A percentile compares a stretch with the other conserved stretches of the same genome.
These are phyloP conservation scores for Puccinia polysora DNA, from an alignment of 1,284 basidiomycete species.

Conservation along the genomic window DNA sequence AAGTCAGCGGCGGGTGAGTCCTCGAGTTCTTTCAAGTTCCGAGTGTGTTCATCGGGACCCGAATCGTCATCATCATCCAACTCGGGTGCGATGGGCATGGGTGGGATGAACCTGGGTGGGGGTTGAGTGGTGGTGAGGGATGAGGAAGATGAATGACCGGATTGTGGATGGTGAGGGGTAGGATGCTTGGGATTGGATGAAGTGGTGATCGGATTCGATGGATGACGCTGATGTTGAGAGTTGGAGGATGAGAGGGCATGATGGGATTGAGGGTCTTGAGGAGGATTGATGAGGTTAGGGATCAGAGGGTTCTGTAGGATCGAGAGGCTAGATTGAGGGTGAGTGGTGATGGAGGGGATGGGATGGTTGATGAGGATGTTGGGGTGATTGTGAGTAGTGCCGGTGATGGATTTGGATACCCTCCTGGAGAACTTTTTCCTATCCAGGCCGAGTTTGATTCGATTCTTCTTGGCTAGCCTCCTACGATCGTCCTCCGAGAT, in stretches of 20 bases:
- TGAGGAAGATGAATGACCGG: background rate
- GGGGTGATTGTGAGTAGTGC: no score
- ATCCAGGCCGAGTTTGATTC: conserved; percentile 51
- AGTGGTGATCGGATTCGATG: background rate
- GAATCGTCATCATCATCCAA: conserved; percentile 26
- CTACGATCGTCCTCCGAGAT: conserved; percentile 69
- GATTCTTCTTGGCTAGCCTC: conserved; percentile 56
- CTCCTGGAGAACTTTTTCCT: conserved; percentile 57
- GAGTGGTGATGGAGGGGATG: conserved; percentile 11
- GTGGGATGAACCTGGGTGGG: conserved; percentile 18
- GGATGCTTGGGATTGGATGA: background rate
- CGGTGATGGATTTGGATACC: no score
- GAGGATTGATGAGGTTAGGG: background rate
- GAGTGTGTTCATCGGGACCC: conserved; percentile 39
- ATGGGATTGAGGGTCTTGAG: background rate
- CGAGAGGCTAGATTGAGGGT: background rate
- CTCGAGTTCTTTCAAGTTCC: conserved; percentile 43
- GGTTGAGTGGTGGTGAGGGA: background rate
- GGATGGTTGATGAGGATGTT: conserved; percentile 56
- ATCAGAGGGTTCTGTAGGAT: background rate
- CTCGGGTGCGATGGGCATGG: conserved; percentile 41
- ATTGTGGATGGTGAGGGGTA: background rate
- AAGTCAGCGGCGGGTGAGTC: conserved; percentile 41
- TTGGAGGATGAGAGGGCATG: background rate
- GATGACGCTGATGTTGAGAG: background rate